phyloP scores from a whole-genome alignment of 2,329 filamentous ascomycete genomes.

The Pseudocercospora cruenta region DNA sequence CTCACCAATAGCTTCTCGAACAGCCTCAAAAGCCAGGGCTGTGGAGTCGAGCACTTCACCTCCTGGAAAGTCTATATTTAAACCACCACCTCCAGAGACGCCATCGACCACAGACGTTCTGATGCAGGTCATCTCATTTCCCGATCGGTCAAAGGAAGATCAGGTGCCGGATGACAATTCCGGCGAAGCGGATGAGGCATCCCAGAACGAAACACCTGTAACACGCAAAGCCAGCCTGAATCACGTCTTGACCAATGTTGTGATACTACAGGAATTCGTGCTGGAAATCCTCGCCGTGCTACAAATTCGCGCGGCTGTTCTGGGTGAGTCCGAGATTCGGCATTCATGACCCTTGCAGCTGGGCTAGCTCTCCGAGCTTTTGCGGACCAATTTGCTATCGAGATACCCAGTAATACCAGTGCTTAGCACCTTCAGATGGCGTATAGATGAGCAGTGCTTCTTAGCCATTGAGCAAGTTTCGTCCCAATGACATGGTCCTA shows the following conservation, averaged over 20 bases:
- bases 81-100: slow-evolving; percentile 41
- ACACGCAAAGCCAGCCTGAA: slow-evolving; percentile 48
- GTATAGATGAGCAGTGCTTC: background rate
- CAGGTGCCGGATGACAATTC: background rate
- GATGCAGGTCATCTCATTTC: slow-evolving; percentile 37
- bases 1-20: slow-evolving; percentile 14
- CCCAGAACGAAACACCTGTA: slow-evolving; percentile 26
- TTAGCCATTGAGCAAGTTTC: background rate
- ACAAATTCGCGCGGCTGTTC: slow-evolving; percentile 53
- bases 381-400: background rate
- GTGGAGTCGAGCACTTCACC: background rate
- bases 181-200: slow-evolving; percentile 22
- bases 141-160: background rate
- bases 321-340: slow-evolving; percentile 47
- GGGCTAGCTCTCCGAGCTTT: background rate
- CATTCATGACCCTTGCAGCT: background rate
- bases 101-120: slow-evolving; percentile 40
- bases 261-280: slow-evolving; percentile 55
- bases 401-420: background rate
- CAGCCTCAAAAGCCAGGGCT: slow-evolving; percentile 19
- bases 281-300: slow-evolving; percentile 54
- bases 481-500: background rate
- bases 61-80: slow-evolving; percentile 32
- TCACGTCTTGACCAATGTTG: slow-evolving; percentile 55
- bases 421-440: background rate